Conservation (phyloP, 805 yeast species). For the Candida ascalaphidarum region DNA sequence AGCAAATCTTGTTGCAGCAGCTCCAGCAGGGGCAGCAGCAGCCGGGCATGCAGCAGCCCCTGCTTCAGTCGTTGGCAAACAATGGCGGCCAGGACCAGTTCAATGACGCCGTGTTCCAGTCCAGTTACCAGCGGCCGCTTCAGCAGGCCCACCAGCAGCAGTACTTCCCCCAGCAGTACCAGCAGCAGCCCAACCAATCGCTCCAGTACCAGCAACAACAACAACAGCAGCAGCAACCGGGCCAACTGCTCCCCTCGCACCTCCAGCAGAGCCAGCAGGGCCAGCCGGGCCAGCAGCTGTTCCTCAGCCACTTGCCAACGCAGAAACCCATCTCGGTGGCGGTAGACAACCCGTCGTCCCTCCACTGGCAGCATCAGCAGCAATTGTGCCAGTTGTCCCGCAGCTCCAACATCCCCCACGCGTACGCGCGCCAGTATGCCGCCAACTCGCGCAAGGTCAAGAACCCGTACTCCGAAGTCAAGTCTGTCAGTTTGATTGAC, state of each 20-base stretch:
- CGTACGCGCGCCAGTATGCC: conserved; percentile 80
- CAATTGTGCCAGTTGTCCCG: conserved; percentile 68
- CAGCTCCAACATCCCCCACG: conserved; percentile 58
- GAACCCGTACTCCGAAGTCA: conserved; percentile 28
- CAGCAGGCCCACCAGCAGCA: conserved; percentile 9
- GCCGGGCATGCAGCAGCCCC: conserved; percentile 7
- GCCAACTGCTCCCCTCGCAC: background rate
- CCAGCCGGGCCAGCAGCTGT: conserved; percentile 7
- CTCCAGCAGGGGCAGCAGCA: conserved; percentile 29
- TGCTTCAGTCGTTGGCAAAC: conserved; percentile 22
- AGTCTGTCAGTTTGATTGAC: conserved; percentile 30
- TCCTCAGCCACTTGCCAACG: conserved; percentile 10
- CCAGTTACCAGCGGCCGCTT: conserved; percentile 19
- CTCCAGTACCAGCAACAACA: conserved; percentile 6
- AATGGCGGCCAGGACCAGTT: conserved; percentile 27
- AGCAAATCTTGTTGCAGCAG: conserved; percentile 34
- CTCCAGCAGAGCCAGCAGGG: conserved; percentile 2
- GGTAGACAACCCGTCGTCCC: conserved; percentile 32
- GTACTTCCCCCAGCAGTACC: conserved; percentile 7
- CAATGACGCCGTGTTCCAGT: conserved; percentile 21
- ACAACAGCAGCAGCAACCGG: conserved; percentile 2
- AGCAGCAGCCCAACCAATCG: conserved; percentile 5
- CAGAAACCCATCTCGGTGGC: conserved; percentile 20
- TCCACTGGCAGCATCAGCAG: conserved; percentile 73
- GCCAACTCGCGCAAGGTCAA: conserved; percentile 45